These are phyloP conservation scores for Hyparrhenia diplandra DNA, from an alignment of 176 grass and related monocot genomes.

Conservation along the genomic window DNA sequence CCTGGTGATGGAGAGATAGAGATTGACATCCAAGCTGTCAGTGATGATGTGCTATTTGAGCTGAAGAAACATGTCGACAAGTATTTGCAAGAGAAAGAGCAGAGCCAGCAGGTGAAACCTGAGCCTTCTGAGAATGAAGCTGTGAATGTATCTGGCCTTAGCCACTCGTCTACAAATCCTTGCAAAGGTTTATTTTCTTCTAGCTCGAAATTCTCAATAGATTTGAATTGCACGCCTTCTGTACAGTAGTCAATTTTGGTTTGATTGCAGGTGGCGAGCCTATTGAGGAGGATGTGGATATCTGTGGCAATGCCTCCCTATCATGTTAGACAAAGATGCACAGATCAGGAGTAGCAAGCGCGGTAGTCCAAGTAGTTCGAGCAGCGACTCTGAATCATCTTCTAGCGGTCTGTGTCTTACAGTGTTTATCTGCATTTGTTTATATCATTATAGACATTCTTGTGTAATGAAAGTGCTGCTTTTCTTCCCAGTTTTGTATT, in stretches of 20 bases:
- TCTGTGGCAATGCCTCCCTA: conserved; percentile 77
- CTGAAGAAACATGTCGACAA: conserved; percentile 74
- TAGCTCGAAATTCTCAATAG: neutral
- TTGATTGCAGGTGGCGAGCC: conserved; percentile 40
- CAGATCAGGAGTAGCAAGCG: conserved; percentile 47
- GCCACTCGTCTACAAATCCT: conserved; percentile 64
- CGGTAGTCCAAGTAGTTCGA: conserved; percentile 71
- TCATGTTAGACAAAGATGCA: conserved; percentile 71
- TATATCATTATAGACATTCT: neutral
- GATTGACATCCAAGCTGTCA: conserved; percentile 76
- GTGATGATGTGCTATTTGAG: conserved; percentile 62
- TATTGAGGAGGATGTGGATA: conserved; percentile 93
- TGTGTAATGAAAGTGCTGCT: conserved; percentile 10
- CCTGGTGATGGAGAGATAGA: conserved; percentile 71
- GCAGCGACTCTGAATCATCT: conserved; percentile 74
- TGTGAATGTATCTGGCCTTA: conserved; percentile 70
- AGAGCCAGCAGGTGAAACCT: conserved; percentile 30
- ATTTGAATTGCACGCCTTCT: conserved; percentile 16
- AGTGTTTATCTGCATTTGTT: conserved; percentile 2
- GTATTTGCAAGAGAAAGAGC: conserved; percentile 49
- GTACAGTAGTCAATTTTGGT: neutral
- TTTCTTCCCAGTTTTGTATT: neutral
- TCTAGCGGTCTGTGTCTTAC: conserved; percentile 76
- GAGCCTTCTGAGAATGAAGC: conserved; percentile 72
- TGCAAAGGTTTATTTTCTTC: conserved; percentile 62